These are phyloP conservation scores for Cicer arietinum DNA, from an alignment of 306 rosid genomes.

Conservation along the genomic window DNA sequence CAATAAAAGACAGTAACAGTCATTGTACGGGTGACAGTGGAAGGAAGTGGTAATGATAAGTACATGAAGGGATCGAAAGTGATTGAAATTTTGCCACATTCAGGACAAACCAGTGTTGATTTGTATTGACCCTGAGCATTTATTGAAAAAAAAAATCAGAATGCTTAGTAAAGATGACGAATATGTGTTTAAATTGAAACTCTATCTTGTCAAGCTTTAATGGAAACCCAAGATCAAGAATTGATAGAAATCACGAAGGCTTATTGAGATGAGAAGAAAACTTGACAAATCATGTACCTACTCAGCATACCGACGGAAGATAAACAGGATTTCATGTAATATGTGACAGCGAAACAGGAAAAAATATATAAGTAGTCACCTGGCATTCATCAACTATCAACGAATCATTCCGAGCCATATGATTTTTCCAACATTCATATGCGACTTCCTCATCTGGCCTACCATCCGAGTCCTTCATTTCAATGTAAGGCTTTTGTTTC, in stretches of 20 bases:
- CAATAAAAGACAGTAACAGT: constrained; percentile 80
- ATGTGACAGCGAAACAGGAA: constrained; percentile 24
- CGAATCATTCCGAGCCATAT: constrained; percentile 96
- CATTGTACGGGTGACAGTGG: constrained; percentile 84
- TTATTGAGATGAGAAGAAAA: constrained; percentile 13
- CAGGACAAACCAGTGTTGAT: constrained; percentile 96
- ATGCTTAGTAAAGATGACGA: constrained; percentile 26
- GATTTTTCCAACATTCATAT: constrained; percentile 93
- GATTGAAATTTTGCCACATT: constrained; percentile 86
- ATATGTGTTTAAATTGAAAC: constrained; percentile 33
- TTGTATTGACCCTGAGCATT: constrained; percentile 95
- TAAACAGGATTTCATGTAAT: constrained; percentile 24
- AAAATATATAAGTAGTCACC: constrained; percentile 58
- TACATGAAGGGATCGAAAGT: constrained; percentile 99
- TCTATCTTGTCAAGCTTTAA: constrained; percentile 37
- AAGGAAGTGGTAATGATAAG: constrained; percentile 94
- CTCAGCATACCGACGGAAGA: constrained; percentile 21
- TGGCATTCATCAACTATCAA: constrained; percentile 99
- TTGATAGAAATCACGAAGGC: no score
- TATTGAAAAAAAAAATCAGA: constrained; percentile 32
- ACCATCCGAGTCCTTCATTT: constrained; percentile 89
- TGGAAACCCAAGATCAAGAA: constrained; percentile 24
- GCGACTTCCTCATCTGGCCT: constrained; percentile 97
- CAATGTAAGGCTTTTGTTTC: constrained; percentile 95
- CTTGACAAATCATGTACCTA: constrained; percentile 20